Evolutionary conservation across 2,329 filamentous ascomycete species (phyloP).

Genomic region (Xylaria sp.): DNA sequence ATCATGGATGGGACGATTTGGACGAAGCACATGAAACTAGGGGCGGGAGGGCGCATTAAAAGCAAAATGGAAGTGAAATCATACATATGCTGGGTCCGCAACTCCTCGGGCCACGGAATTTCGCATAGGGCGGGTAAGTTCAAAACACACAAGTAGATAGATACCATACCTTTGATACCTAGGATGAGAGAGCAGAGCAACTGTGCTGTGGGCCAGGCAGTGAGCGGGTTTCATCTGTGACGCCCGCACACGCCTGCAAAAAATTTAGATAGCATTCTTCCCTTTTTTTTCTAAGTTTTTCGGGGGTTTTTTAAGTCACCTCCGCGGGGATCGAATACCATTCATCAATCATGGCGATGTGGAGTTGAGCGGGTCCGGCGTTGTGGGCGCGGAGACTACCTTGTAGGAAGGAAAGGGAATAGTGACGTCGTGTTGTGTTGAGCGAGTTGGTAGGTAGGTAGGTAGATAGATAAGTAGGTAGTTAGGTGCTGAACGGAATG

Average conservation of each 20-base stretch:
- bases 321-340: no score
- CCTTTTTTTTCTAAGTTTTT: neutral
- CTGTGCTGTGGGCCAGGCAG: no score
- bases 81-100: neutral
- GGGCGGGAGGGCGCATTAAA: slow-evolving; percentile 9
- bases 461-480: no score
- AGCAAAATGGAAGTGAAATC: neutral
- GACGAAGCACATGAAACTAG: slow-evolving; percentile 1
- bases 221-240: neutral
- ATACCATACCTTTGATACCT: slow-evolving; percentile 27
- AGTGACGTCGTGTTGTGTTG: no score
- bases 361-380: no score
- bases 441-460: no score
- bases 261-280: slow-evolving; percentile 29
- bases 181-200: slow-evolving; percentile 1
- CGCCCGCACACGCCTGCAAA: neutral
- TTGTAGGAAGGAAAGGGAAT: no score
- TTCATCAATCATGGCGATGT: neutral
- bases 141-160: slow-evolving; percentile 26
- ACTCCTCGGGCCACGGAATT: neutral
- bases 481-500: no score
- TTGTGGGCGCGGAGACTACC: no score
- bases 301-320: no score
- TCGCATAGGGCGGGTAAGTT: slow-evolving; percentile 7
- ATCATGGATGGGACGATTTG: slow-evolving; percentile 7